Conservation (phyloP, 345 rosid species). For the Microcos paniculata region DNA sequence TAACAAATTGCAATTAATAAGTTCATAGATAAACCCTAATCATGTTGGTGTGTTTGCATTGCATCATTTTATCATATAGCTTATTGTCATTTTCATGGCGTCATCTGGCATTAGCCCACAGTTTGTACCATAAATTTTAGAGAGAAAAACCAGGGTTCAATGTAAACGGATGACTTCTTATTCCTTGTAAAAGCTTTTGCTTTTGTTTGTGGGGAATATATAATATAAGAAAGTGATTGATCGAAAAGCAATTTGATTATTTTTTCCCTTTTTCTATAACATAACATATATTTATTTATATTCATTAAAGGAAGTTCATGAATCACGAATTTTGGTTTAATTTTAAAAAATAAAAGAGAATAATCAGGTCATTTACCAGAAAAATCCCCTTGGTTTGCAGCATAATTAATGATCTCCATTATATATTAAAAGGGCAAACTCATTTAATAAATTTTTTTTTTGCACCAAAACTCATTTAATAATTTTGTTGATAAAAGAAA, state of each 20-base stretch:
- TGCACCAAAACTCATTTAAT: background rate
- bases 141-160: background rate
- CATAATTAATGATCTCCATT: background rate
- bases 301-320: background rate
- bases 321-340: background rate
- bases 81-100: constrained; percentile 2
- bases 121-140: background rate
- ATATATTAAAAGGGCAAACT: background rate
- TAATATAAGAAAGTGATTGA: background rate
- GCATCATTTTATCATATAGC: background rate
- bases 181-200: background rate
- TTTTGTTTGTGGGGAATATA: background rate
- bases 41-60: background rate
- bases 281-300: background rate
- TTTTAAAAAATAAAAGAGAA: background rate
- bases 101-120: constrained; percentile 8
- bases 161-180: background rate
- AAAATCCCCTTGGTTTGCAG: background rate
- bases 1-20: too few species aligned
- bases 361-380: background rate
- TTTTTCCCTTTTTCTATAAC: background rate
- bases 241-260: background rate
- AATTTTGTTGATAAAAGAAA: background rate
- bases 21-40: too few species aligned
- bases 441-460: background rate